Conservation (phyloP, 352 stramenopile species). For the Salisapilia sapeloensis region DNA sequence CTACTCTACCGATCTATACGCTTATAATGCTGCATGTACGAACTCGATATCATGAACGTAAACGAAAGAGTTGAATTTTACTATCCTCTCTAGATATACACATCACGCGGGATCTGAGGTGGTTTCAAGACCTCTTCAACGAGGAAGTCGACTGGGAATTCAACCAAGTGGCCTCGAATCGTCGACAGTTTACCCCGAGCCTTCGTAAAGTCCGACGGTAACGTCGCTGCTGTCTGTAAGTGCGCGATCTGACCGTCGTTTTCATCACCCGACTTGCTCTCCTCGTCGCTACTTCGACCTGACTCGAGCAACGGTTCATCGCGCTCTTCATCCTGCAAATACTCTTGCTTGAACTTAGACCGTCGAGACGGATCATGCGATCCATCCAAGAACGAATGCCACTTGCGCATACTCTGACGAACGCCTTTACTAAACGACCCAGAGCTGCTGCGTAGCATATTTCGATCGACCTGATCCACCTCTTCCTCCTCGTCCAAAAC, state of each 20-base stretch:
- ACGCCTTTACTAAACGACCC: conserved; percentile 8
- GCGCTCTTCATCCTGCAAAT: conserved; percentile 42
- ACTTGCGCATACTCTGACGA: conserved; percentile 44
- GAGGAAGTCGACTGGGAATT: conserved; percentile 76
- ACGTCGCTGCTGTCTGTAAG: conserved; percentile 62
- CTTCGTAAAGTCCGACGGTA: conserved; percentile 54
- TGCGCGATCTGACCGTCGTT: conserved; percentile 68
- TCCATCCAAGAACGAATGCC: conserved; percentile 52
- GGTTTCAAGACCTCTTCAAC: conserved; percentile 73
- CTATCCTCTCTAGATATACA: conserved; percentile 60
- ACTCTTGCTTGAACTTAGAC: conserved; percentile 65
- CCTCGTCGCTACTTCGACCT: conserved; percentile 12
- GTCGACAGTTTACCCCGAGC: conserved; percentile 56
- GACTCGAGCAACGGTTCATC: conserved; percentile 52
- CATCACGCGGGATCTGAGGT: conserved; percentile 59
- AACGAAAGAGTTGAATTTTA: too few relatives aligned
- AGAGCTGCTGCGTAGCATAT: too few relatives aligned
- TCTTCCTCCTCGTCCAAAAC: too few relatives aligned
- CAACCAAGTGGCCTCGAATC: conserved; percentile 71
- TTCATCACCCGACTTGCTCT: conserved; percentile 18
- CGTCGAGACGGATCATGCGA: conserved; percentile 41
- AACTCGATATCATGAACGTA: too few relatives aligned
- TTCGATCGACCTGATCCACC: too few relatives aligned
- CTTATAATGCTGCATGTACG: too few relatives aligned
- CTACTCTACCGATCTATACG: too few relatives aligned